phyloP scores from a whole-genome alignment of 75 land plant genomes.

The Pseudotsuga menziesii region DNA sequence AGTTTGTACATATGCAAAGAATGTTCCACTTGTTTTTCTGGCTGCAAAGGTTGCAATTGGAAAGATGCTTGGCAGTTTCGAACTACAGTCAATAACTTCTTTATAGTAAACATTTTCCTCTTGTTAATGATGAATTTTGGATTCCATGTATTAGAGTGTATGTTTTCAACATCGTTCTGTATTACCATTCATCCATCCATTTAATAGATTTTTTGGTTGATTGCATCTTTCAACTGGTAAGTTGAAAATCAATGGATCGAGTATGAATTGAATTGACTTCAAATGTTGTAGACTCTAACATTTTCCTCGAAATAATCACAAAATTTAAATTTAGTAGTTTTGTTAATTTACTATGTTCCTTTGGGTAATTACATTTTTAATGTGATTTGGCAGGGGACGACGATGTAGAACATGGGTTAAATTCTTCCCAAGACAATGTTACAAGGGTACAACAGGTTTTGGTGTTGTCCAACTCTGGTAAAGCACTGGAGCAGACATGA shows the following conservation, averaged over 20 bases:
- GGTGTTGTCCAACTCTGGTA: constrained; percentile 50
- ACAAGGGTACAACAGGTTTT: constrained; percentile 12
- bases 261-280: not conserved
- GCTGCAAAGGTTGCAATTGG: not conserved
- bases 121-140: not conserved
- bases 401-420: not conserved
- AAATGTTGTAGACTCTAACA: not conserved
- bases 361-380: not conserved
- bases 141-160: too few species aligned
- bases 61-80: not conserved
- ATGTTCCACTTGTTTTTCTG: not conserved
- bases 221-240: too few species aligned
- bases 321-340: not conserved
- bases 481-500: constrained; percentile 33
- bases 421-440: constrained; percentile 4
- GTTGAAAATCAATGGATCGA: not conserved
- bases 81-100: too few species aligned
- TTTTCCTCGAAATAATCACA: not conserved
- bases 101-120: not conserved
- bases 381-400: not conserved
- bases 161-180: not conserved
- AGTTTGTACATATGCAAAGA: not conserved
- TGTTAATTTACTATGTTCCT: not conserved
- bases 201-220: too few species aligned
- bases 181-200: too few species aligned